Percentiles rank a stretch among this genome's conserved stretches.
Evolutionary conservation across 192 early-diverging fungal genomes (phyloP).

Genomic region (Diversispora epigaea): DNA sequence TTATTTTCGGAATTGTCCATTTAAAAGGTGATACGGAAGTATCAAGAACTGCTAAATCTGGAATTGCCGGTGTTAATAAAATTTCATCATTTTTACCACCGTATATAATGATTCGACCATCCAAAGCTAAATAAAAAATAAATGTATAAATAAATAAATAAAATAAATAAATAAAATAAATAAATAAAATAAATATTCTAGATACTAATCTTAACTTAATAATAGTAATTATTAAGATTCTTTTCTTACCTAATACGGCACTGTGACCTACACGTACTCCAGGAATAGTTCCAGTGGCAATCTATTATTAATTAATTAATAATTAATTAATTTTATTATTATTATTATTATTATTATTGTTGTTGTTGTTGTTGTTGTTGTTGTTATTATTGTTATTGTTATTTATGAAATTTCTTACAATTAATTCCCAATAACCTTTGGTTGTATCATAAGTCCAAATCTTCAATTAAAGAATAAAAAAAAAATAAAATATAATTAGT

Average conservation of each 20-base stretch:
- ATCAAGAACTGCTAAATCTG: not conserved
- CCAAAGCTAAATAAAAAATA: not conserved
- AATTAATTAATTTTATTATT: too few species aligned
- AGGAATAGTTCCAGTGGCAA: not conserved
- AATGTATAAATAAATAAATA: not conserved
- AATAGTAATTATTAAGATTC: too few species aligned
- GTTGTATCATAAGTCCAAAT: not conserved
- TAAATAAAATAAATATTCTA: not conserved
- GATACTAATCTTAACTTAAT: too few species aligned
- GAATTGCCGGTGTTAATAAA: not conserved
- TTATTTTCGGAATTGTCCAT: not conserved
- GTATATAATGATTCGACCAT: conserved; percentile 8
- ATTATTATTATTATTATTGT: too few species aligned
- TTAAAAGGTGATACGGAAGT: not conserved
- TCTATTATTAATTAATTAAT: not conserved
- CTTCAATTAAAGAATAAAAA: not conserved
- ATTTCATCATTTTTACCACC: not conserved
- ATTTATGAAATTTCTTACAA: too few species aligned
- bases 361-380: too few species aligned
- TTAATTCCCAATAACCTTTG: not conserved
- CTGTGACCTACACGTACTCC: not conserved
- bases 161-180: not conserved
- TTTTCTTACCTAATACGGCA: not conserved
- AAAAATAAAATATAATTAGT: not conserved
- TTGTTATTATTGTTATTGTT: too few species aligned